Percentiles rank a stretch among this genome's conserved stretches.
These are phyloP conservation scores for Lasiosphaeris hirsuta DNA, from an alignment of 495 filamentous ascomycete species.

Conservation along the genomic window DNA sequence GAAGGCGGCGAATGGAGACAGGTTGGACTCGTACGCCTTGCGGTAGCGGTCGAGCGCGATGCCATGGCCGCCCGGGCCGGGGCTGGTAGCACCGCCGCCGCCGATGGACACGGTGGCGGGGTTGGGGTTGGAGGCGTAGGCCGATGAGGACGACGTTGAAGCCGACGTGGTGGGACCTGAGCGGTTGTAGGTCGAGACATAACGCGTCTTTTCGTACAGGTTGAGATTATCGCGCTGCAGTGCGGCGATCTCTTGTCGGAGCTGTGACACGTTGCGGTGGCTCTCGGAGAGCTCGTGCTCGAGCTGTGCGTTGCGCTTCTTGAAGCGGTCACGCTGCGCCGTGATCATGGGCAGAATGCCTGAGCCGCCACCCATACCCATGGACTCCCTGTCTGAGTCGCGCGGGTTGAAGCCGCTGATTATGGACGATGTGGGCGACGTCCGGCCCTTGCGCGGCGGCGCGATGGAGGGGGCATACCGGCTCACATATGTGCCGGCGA, in stretches of 20 bases:
- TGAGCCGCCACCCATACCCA: conserved; percentile 77
- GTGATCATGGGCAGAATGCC: conserved; percentile 98
- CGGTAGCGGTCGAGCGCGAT: conserved; percentile 82
- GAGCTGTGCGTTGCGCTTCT: conserved; percentile 87
- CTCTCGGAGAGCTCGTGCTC: conserved; percentile 84
- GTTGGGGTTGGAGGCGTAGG: conserved; percentile 71
- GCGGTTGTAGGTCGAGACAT: conserved; percentile 87
- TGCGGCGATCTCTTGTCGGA: conserved; percentile 86
- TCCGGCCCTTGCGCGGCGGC: conserved; percentile 54
- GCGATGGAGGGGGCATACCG: conserved; percentile 75
- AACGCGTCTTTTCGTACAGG: conserved; percentile 97
- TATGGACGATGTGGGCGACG: conserved; percentile 95
- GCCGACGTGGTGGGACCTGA: conserved; percentile 52
- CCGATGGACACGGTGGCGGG: conserved; percentile 62
- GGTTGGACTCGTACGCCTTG: conserved; percentile 88
- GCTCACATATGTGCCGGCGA: conserved; percentile 87
- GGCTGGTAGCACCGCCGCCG: conserved; percentile 27
- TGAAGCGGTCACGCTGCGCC: conserved; percentile 96
- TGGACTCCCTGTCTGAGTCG: conserved; percentile 65
- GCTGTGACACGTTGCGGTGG: conserved; percentile 75
- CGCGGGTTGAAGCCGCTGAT: conserved; percentile 89
- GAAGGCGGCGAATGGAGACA: conserved; percentile 94
- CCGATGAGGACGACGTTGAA: conserved; percentile 63
- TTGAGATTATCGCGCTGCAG: conserved; percentile 95
- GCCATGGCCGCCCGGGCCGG: conserved; percentile 44